These are phyloP conservation scores for Chaetomiaceae sp. DNA, from an alignment of 2,329 filamentous ascomycete genomes.

Conservation along the genomic window DNA sequence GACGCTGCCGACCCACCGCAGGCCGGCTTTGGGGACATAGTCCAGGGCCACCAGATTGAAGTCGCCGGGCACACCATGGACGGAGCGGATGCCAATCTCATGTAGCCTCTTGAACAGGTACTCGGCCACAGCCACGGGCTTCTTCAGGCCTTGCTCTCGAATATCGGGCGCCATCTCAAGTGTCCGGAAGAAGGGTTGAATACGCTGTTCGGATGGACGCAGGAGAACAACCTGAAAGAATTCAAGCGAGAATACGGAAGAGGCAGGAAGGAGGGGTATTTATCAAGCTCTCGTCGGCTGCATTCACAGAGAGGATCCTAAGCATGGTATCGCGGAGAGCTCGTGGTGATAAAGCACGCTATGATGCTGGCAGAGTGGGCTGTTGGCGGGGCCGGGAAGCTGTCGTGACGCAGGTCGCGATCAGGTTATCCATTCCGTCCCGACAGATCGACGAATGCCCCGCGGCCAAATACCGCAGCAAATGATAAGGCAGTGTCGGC, in stretches of 20 bases:
- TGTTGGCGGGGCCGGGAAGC: neutral
- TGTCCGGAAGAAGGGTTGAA: no score
- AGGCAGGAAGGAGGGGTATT: no score
- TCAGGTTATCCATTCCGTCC: slow-evolving; percentile 3
- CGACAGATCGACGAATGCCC: no score
- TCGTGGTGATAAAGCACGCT: neutral
- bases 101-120: slow-evolving; percentile 61
- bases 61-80: slow-evolving; percentile 66
- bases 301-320: no score
- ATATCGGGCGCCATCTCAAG: slow-evolving; percentile 32
- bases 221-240: no score
- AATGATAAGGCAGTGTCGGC: neutral
- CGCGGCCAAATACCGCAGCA: neutral
- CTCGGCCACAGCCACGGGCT: slow-evolving; percentile 51
- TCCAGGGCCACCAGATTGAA: slow-evolving; percentile 66
- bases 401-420: slow-evolving; percentile 1
- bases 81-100: slow-evolving; percentile 57
- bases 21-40: slow-evolving; percentile 51
- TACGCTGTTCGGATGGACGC: neutral
- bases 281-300: no score
- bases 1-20: slow-evolving; percentile 63
- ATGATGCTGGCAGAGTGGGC: neutral
- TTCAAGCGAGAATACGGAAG: neutral
- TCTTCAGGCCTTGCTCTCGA: slow-evolving; percentile 37
- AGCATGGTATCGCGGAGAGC: no score